These are phyloP conservation scores for Acacia pycnantha DNA, from an alignment of 331 rosid species.

Conservation along the genomic window DNA sequence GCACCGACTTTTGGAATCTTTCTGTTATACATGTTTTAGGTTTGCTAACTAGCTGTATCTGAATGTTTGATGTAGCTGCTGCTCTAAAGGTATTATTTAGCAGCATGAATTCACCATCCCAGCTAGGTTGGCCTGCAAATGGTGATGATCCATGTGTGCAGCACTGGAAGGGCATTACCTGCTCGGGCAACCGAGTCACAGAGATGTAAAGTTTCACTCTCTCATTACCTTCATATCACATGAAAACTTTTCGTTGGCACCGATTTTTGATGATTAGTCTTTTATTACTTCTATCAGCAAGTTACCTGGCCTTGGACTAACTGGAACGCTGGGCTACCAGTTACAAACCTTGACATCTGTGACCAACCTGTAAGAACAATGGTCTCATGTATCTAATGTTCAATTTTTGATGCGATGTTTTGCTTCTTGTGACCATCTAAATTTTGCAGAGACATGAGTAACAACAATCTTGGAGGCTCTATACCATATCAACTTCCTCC, in stretches of 20 bases:
- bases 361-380: conserved; percentile 66
- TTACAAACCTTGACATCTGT: conserved; percentile 54
- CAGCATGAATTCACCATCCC: conserved; percentile 60
- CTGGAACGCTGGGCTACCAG: conserved; percentile 64
- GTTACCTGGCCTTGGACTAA: conserved; percentile 65
- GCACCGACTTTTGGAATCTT: neutral
- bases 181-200: conserved; percentile 70
- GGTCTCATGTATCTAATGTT: conserved; percentile 20
- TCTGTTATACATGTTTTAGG: conserved; percentile 2
- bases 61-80: conserved; percentile 47
- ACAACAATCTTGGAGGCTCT: conserved; percentile 68
- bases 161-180: conserved; percentile 83
- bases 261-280: conserved; percentile 33
- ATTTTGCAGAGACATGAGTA: conserved; percentile 78
- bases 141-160: conserved; percentile 91
- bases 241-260: neutral
- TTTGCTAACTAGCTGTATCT: conserved; percentile 23
- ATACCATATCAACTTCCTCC: conserved; percentile 84
- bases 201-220: conserved; percentile 59
- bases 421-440: conserved; percentile 28
- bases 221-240: conserved; percentile 15
- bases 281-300: conserved; percentile 47
- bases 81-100: conserved; percentile 53
- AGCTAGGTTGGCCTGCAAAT: conserved; percentile 68
- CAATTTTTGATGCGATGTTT: conserved; percentile 16